Evolutionary conservation across 208 protist genomes (phyloP).

Genomic region (Dictyostelium gargantuum): DNA sequence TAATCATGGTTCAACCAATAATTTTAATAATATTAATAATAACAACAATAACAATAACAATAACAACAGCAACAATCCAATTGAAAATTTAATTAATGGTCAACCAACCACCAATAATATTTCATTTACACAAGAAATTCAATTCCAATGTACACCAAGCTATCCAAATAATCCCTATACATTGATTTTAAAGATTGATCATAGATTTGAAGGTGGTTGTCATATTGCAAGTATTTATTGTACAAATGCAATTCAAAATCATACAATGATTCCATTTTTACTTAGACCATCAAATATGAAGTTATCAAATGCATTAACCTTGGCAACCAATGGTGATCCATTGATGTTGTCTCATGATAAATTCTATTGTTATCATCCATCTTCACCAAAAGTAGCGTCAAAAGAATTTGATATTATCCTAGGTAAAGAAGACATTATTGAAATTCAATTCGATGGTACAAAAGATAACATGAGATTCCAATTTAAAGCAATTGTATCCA

Average conservation of each 20-base stretch:
- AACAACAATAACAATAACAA: not conserved
- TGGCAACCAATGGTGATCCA: not conserved
- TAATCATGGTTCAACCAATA: not conserved
- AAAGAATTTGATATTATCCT: conserved; percentile 61
- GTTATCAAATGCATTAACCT: not conserved
- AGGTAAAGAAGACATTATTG: conserved; percentile 58
- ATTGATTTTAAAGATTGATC: conserved; percentile 30
- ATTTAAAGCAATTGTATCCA: conserved; percentile 18
- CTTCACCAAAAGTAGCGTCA: not conserved
- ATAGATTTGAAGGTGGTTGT: conserved; percentile 50
- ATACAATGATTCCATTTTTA: conserved; percentile 48
- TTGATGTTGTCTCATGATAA: conserved; percentile 3
- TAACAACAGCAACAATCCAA: not conserved
- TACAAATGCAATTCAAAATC: conserved; percentile 28
- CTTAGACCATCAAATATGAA: not conserved
- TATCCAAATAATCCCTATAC: not conserved
- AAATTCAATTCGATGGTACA: conserved; percentile 26
- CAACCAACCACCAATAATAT: too few relatives aligned
- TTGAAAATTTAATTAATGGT: not conserved
- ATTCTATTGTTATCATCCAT: conserved; percentile 30
- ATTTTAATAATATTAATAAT: not conserved
- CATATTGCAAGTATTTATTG: conserved; percentile 50
- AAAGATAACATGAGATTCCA: conserved; percentile 31
- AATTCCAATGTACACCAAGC: not conserved
- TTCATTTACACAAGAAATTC: conserved; percentile 31